Conservation (phyloP, 331 rosid species). For the Acacia concinna region DNA sequence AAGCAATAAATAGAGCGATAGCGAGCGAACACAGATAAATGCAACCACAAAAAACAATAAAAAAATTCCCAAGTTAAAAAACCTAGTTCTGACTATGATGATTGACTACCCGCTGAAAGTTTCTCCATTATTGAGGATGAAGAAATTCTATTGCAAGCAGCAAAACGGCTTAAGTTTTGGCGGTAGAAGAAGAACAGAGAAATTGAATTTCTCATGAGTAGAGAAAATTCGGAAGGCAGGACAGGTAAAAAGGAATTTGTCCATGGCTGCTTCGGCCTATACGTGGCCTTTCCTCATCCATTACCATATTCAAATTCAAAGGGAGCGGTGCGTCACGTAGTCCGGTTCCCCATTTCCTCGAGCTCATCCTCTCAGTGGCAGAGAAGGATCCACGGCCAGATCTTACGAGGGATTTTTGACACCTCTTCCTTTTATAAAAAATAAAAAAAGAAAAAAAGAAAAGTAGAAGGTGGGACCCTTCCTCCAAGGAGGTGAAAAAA, state of each 20-base stretch:
- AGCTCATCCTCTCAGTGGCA: no score
- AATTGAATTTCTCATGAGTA: background rate
- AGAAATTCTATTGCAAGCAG: conserved; percentile 1
- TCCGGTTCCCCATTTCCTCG: background rate
- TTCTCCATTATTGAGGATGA: conserved; percentile 43
- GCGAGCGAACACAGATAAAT: background rate
- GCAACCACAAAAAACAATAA: background rate
- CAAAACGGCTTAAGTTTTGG: background rate
- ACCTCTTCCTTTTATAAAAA: no score
- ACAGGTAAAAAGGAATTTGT: background rate
- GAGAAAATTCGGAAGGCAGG: background rate
- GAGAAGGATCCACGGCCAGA: no score
- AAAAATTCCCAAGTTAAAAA: background rate
- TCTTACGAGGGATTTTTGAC: no score
- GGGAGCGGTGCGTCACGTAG: background rate
- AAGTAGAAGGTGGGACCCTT: no score
- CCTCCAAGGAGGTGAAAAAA: no score
- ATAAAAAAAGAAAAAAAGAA: no score
- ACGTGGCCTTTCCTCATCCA: conserved; percentile 49
- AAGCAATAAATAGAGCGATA: background rate
- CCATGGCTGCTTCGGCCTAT: conserved; percentile 42
- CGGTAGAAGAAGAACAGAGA: background rate
- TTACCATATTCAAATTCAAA: background rate
- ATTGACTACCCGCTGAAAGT: conserved; percentile 27
- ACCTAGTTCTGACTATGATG: background rate